Evolutionary conservation across 1,284 basidiomycete species (phyloP), one percentile per base, ranked within the genome.

Genomic region (Inonotus obliquus): DNA sequence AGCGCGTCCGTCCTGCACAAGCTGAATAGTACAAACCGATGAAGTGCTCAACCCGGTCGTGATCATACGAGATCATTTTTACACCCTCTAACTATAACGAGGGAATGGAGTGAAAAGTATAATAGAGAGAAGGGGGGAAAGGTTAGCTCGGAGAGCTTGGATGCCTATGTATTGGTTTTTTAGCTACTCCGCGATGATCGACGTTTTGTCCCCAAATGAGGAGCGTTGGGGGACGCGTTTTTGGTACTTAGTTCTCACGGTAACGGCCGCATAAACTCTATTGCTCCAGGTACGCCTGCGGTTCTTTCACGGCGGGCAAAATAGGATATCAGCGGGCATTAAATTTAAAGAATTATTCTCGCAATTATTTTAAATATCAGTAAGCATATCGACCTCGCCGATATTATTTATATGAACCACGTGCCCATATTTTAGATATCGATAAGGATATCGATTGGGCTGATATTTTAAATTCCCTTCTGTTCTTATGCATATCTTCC

Each of bases 1-100:
- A 62, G 61, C 57, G 61, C 4, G 32, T 56, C 51, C 58, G 61
- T 64, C 62, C 63, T 60, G 27, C 17, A 2, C n/a, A 21, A 29
- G 14, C 1, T 11, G 38, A 37, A 6, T 19, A 23, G 25, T 23
- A 73, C 79, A 59, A 60, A 87, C 91, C 94, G 70, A 96, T 91
- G 75, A 91, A 97, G 60, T 96, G 89, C 63, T 89, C 79, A 66
- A 94, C 91, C 79, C 84, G 89, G 64, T 84, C 81, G 71, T 89
- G 89, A 75, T 91, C 89, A 72, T 87, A 87, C 57, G 77, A 73
- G 68, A 85, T 79, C 87, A 90, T 90, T 70, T 27, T 49, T 49
- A 17, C 35, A 10, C 37, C 61, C 35, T 32, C 55, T 13, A 17
- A 44, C 54, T 32, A 38, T 27, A 37, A 51, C 55, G 5, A 51